phyloP scores from a whole-genome alignment of 441 rosid genomes.

The Geranium incanum region DNA sequence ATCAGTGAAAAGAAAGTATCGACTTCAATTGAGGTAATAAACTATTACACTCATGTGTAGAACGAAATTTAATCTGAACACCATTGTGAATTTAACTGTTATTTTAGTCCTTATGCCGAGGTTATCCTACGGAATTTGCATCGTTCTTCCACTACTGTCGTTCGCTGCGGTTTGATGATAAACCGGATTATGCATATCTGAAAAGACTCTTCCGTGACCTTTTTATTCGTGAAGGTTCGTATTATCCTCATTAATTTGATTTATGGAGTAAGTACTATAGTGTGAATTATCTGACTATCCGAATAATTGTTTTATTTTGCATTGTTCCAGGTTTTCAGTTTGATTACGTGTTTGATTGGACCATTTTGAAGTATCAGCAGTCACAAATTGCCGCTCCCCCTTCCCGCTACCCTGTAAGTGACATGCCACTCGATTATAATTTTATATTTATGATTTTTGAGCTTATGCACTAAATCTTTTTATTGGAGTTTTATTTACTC shows the following conservation, averaged over 20 bases:
- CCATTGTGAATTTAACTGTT: constrained; percentile 17
- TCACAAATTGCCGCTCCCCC: constrained; percentile 75
- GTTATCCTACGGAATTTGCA: constrained; percentile 92
- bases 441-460: not conserved
- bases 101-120: constrained; percentile 75
- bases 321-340: constrained; percentile 65
- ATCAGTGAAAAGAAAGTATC: constrained; percentile 87
- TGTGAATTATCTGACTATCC: too few species aligned
- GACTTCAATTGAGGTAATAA: constrained; percentile 71
- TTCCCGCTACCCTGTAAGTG: constrained; percentile 49
- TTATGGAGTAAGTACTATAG: too few species aligned
- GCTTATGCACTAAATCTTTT: not conserved
- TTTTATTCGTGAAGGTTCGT: constrained; percentile 90
- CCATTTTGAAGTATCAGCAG: constrained; percentile 81
- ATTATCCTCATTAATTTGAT: not conserved
- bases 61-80: not conserved
- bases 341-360: constrained; percentile 35
- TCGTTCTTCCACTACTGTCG: constrained; percentile 96
- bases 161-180: constrained; percentile 86
- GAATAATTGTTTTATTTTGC: too few species aligned
- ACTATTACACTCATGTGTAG: not conserved
- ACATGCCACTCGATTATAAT: not conserved
- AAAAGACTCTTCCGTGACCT: constrained; percentile 90
- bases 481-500: not conserved
- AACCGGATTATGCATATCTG: constrained; percentile 87